Evolutionary conservation across 208 protist genomes (phyloP).

Genomic region (Trypanosomatidae sp.): DNA sequence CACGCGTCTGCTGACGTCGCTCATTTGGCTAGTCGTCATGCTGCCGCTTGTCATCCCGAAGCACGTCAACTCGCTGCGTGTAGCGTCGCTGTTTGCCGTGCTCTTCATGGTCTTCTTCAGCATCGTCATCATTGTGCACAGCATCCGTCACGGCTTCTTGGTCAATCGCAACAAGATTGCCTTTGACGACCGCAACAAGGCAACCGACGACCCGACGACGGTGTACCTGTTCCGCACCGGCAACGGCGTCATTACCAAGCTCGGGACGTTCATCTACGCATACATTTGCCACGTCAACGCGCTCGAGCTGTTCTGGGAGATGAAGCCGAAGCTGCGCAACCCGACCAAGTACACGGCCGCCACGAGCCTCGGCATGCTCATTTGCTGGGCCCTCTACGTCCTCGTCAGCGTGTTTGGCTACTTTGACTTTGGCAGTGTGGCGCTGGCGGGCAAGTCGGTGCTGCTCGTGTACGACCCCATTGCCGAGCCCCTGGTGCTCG

Average conservation of each 20-base stretch:
- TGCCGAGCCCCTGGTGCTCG: constrained; percentile 13
- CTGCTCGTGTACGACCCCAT: constrained; percentile 42
- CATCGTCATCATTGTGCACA: constrained; percentile 29
- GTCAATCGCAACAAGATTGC: constrained; percentile 5
- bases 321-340: constrained; percentile 12
- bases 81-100: constrained; percentile 30
- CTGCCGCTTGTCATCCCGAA: constrained; percentile 40
- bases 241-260: constrained; percentile 10
- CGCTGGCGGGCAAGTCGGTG: constrained; percentile 17
- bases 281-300: constrained; percentile 43
- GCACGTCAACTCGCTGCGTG: constrained; percentile 48
- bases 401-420: constrained; percentile 38
- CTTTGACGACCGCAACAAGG: constrained; percentile 4
- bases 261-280: constrained; percentile 39
- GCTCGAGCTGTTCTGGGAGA: constrained; percentile 32
- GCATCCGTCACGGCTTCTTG: constrained; percentile 11
- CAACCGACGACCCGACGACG: constrained; percentile 1
- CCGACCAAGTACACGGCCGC: constrained; percentile 18
- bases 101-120: constrained; percentile 28
- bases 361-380: constrained; percentile 21
- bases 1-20: constrained; percentile 10
- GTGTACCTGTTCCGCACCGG: constrained; percentile 28
- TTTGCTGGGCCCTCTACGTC: constrained; percentile 39
- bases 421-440: constrained; percentile 40
- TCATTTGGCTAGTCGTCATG: constrained; percentile 36